Evolutionary conservation across 768 basidiomycete species (phyloP), one percentile per base, ranked within the genome.

Genomic region (Podaxis carcinomalis): DNA sequence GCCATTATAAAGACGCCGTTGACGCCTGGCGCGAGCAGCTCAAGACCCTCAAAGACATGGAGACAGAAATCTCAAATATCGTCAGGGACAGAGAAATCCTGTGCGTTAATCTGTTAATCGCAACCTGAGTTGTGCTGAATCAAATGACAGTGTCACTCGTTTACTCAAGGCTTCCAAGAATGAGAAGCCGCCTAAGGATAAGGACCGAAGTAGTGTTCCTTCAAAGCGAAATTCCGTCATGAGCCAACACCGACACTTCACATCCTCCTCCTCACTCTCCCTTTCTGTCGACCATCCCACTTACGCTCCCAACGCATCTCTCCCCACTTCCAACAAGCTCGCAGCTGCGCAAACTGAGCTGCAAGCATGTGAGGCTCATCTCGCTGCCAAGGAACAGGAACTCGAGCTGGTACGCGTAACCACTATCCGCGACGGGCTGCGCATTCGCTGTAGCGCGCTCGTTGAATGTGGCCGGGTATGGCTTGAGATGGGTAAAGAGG

Each of bases 21-120:
- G 88, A 92, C 39, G 70, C 78, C 16, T 93, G 90, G 85, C 78
- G 83, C 36, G 83, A 83, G 32, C 77, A 82, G 59, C 78, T 93
- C 63, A 78, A 76, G 62, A 72, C 71, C 2, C 73, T 94, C 63
- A 89, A 86, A 68, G 75, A 75, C 9, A 75, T 89, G 57, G 90
- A 93, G 72, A 88, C 91, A 49, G 90, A 90, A 59, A 83, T 93
- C 3, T 78, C 77, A 3, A 86, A 83, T 64, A 77, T 92, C 56
- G 74, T 90, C 62, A 75, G 89, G 4, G 92, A 93, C 72, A 76
- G 89, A 49, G 91, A 93, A 66, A 93, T 94, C 64, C 78, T 93
- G 92, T 92, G 63, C 68, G 89, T 80, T 10, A 49, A 51, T 5
- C 51, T 50, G 9, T 58, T 21, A 25, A 39, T 21, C 13, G 36